phyloP scores from a whole-genome alignment of 2,329 filamentous ascomycete genomes.

The Leptographium lundbergii region DNA sequence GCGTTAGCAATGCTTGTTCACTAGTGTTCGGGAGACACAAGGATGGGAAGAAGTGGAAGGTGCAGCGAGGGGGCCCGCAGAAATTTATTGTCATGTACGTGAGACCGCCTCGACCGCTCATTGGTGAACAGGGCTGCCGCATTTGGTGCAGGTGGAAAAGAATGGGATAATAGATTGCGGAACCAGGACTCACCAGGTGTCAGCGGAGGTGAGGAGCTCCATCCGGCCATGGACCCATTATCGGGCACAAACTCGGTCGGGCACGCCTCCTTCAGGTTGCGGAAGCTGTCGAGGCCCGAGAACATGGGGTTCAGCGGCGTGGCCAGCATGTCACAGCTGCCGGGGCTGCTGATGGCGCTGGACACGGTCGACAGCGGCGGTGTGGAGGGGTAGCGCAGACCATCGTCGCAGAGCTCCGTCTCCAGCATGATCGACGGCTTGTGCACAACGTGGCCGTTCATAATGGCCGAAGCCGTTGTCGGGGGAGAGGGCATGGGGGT shows the following conservation, averaged over 20 bases:
- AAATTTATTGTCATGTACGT: not conserved
- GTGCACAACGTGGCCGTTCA: constrained; percentile 63
- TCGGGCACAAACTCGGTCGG: constrained; percentile 60
- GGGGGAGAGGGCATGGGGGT: constrained; percentile 4
- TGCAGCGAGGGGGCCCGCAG: not conserved
- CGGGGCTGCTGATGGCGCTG: constrained; percentile 78
- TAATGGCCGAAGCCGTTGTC: constrained; percentile 27
- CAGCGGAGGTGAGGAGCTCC: constrained; percentile 73
- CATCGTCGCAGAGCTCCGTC: constrained; percentile 56
- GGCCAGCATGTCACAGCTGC: constrained; percentile 61
- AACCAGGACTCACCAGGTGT: constrained; percentile 63
- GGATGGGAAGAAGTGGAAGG: not conserved
- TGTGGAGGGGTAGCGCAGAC: constrained; percentile 67
- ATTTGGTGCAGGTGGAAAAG: not conserved
- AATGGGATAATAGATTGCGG: constrained; percentile 2
- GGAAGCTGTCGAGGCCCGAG: constrained; percentile 55
- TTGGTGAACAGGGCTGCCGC: not conserved
- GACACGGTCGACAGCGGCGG: constrained; percentile 70
- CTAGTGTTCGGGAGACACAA: not conserved
- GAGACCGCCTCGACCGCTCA: not conserved
- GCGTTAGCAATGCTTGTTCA: constrained; percentile 20
- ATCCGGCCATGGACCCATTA: constrained; percentile 60
- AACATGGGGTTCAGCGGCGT: constrained; percentile 76
- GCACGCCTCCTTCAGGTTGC: constrained; percentile 57
- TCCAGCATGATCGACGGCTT: constrained; percentile 72